A percentile compares a stretch with the other conserved stretches of the same genome.
phyloP scores from a whole-genome alignment of 805 yeast genomes.

The Scheffersomyces stipitis region DNA sequence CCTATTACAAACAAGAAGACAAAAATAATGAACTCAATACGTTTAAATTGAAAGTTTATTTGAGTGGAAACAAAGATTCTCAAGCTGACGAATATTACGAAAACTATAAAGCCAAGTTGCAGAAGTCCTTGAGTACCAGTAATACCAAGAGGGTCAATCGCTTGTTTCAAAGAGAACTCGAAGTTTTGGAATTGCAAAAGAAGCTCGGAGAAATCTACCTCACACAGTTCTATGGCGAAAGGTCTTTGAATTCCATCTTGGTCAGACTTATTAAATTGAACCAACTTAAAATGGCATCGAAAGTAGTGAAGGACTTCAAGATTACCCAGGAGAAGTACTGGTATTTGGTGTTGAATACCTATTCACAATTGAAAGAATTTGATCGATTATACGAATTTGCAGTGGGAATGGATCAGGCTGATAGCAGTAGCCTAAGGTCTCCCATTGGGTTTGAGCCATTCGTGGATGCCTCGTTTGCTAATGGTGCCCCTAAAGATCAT shows the following conservation, averaged over 20 bases:
- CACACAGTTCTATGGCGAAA: constrained; percentile 25
- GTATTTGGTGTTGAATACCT: constrained; percentile 50
- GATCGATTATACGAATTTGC: constrained; percentile 49
- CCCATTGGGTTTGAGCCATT: constrained; percentile 74
- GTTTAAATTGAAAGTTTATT: constrained; percentile 15
- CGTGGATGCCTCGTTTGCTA: constrained; percentile 48
- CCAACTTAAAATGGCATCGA: constrained; percentile 51
- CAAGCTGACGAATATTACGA: constrained; percentile 18
- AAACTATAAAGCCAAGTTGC: constrained; percentile 23
- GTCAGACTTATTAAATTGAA: constrained; percentile 33
- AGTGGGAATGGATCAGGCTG: constrained; percentile 36
- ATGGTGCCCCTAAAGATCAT: constrained; percentile 54
- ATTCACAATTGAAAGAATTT: constrained; percentile 50
- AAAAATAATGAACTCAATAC: constrained; percentile 19
- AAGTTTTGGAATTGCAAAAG: constrained; percentile 31
- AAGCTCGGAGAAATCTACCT: constrained; percentile 34
- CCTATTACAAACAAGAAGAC: constrained; percentile 33
- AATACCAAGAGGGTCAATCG: constrained; percentile 19
- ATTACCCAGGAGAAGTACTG: constrained; percentile 58
- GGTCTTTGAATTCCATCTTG: constrained; percentile 26
- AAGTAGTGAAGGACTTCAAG: constrained; percentile 52
- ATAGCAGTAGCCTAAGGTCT: constrained; percentile 49
- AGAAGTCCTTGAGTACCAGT: constrained; percentile 18
- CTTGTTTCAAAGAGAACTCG: constrained; percentile 27
- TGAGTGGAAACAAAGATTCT: constrained; percentile 11